These are phyloP conservation scores for Taphrina betulina DNA, from an alignment of 1,139 yeast species.

Conservation along the genomic window DNA sequence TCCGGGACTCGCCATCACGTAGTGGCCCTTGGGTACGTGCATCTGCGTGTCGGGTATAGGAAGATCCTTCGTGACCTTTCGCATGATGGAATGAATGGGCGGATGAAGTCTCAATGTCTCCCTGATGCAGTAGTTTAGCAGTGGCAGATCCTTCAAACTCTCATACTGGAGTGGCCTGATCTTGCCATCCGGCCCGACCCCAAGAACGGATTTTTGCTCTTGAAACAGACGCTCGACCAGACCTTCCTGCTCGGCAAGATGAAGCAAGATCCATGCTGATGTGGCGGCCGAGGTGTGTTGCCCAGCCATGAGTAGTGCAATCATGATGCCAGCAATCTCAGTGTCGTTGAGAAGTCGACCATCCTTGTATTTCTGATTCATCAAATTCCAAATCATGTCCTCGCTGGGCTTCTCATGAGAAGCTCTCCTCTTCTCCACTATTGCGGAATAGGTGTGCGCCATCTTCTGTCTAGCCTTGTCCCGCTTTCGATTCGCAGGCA, in stretches of 20 bases:
- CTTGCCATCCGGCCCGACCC: conserved; percentile 43
- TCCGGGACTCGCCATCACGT: conserved; percentile 91
- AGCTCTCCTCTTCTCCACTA: conserved; percentile 70
- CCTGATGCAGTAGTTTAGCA: conserved; percentile 77
- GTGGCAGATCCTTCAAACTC: conserved; percentile 73
- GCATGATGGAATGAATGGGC: conserved; percentile 93
- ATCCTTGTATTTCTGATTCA: conserved; percentile 80
- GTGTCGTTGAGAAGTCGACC: conserved; percentile 92
- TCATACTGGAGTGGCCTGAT: conserved; percentile 63
- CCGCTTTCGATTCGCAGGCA: conserved; percentile 79
- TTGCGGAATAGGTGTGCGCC: conserved; percentile 72
- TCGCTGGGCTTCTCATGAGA: conserved; percentile 69
- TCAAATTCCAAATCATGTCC: conserved; percentile 88
- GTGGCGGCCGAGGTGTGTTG: conserved; percentile 98
- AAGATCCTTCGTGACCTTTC: conserved; percentile 78
- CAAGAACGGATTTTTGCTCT: conserved; percentile 69
- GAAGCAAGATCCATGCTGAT: conserved; percentile 90
- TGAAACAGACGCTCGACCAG: conserved; percentile 74
- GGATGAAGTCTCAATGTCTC: conserved; percentile 94
- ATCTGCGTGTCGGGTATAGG: conserved; percentile 76
- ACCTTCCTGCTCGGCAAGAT: conserved; percentile 80
- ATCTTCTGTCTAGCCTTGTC: conserved; percentile 84
- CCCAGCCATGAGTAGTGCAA: conserved; percentile 98
- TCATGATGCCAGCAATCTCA: conserved; percentile 88
- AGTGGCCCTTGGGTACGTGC: conserved; percentile 85